Conservation (phyloP, 2,329 filamentous ascomycete genomes). For the Exophiala alcalophila region DNA sequence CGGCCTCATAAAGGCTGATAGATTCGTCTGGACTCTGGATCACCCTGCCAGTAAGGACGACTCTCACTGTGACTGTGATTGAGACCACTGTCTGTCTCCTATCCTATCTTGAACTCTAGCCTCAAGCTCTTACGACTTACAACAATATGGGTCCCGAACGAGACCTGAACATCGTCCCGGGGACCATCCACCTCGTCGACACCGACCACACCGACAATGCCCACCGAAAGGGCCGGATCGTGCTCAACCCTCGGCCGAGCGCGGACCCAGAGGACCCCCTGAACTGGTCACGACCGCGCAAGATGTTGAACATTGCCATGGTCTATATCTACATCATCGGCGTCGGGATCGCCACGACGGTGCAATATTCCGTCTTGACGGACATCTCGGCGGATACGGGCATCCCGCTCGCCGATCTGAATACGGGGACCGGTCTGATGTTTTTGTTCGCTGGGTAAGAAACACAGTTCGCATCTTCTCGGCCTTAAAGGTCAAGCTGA, state of each 20-base stretch:
- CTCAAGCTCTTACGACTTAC: too few relatives aligned
- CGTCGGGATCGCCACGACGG: constrained; percentile 38
- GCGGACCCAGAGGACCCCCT: constrained; percentile 48
- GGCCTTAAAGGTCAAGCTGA: too few relatives aligned
- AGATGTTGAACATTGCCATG: constrained; percentile 42
- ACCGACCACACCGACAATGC: constrained; percentile 1
- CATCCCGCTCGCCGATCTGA: constrained; percentile 36
- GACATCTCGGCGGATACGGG: constrained; percentile 39
- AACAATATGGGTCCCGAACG: too few relatives aligned
- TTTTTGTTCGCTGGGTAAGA: constrained; percentile 36
- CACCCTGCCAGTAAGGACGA: too few relatives aligned
- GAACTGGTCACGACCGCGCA: constrained; percentile 46
- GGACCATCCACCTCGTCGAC: constrained; percentile 25
- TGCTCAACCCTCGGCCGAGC: constrained; percentile 45
- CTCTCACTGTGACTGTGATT: too few relatives aligned
- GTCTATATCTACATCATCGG: constrained; percentile 43
- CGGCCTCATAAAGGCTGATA: too few relatives aligned
- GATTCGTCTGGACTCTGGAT: too few relatives aligned
- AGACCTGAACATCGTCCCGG: constrained; percentile 14
- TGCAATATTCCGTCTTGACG: constrained; percentile 41
- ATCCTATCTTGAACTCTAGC: too few relatives aligned
- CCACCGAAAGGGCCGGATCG: constrained; percentile 27
- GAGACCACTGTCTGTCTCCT: too few relatives aligned
- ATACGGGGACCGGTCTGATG: constrained; percentile 41
- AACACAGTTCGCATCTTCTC: too few relatives aligned